phyloP scores from a whole-genome alignment of 106 monocot genomes.

The Dendrobium officinale region DNA sequence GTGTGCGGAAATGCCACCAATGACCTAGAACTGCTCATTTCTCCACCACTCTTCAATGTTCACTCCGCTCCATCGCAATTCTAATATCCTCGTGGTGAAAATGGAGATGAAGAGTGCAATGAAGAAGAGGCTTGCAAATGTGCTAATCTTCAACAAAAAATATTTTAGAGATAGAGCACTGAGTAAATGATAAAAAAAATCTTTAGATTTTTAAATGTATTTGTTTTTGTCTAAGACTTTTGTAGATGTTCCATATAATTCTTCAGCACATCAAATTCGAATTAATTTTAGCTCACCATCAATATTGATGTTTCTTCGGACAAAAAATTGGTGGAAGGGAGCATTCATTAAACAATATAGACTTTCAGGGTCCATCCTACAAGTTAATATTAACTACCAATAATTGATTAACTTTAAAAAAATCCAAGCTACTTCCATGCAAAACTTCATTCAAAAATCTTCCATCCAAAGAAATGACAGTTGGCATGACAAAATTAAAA shows the following conservation, averaged over 20 bases:
- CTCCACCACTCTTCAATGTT: slow-evolving; percentile 91
- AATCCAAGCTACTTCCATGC: too few relatives aligned
- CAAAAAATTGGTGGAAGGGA: too few relatives aligned
- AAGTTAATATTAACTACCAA: too few relatives aligned
- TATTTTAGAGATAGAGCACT: slow-evolving; percentile 4
- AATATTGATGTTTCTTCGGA: too few relatives aligned
- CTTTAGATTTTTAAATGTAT: too few relatives aligned
- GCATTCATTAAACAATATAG: too few relatives aligned
- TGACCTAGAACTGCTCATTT: slow-evolving; percentile 81
- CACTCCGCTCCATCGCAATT: slow-evolving; percentile 70
- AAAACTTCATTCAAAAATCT: not conserved
- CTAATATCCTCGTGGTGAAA: slow-evolving; percentile 64
- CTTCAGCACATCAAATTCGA: too few relatives aligned
- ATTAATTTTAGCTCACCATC: too few relatives aligned
- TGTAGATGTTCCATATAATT: too few relatives aligned
- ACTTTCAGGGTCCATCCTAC: too few relatives aligned
- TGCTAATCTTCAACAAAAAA: slow-evolving; percentile 19
- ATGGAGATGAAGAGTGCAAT: slow-evolving; percentile 70
- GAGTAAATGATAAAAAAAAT: not conserved
- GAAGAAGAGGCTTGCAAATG: slow-evolving; percentile 73
- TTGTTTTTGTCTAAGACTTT: too few relatives aligned
- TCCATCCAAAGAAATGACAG: not conserved
- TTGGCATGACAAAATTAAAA: not conserved
- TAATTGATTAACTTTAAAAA: too few relatives aligned
- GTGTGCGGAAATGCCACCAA: slow-evolving; percentile 63